These are phyloP conservation scores for Porphyridium purpureum DNA, from an alignment of 23 red algal genomes.

Conservation along the genomic window DNA sequence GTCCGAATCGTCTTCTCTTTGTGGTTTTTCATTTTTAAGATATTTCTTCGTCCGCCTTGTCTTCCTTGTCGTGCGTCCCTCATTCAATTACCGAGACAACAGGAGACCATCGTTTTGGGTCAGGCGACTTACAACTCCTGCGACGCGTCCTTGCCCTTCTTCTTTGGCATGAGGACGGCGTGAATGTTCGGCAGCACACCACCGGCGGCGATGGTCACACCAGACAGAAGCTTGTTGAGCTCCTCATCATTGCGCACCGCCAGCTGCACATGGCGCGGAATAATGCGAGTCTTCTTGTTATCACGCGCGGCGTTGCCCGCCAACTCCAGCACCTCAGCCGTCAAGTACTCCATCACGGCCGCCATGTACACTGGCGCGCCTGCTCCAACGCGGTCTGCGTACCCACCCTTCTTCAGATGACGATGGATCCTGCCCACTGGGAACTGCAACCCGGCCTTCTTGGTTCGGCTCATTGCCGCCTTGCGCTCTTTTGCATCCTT, in stretches of 20 bases:
- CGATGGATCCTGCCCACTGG: constrained; percentile 95
- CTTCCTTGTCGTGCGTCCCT: too few relatives aligned
- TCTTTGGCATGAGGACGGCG: constrained; percentile 71
- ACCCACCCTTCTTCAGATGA: constrained; percentile 76
- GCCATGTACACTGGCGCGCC: constrained; percentile 98
- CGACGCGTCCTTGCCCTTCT: constrained; percentile 44
- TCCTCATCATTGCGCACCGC: constrained; percentile 98
- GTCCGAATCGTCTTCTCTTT: too few relatives aligned
- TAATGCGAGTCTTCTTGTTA: constrained; percentile 99
- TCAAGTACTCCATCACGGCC: constrained; percentile 98
- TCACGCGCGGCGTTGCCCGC: constrained; percentile 96
- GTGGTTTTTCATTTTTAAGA: too few relatives aligned
- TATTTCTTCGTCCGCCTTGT: too few relatives aligned
- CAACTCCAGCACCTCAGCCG: constrained; percentile 95
- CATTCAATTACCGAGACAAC: too few relatives aligned
- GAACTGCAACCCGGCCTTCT: constrained; percentile 98
- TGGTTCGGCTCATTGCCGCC: constrained; percentile 56
- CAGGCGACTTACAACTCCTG: constrained; percentile 66
- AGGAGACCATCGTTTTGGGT: too few relatives aligned
- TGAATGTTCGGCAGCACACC: constrained; percentile 97
- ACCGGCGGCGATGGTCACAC: constrained; percentile 93
- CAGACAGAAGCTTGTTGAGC: constrained; percentile 89
- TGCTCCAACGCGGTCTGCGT: constrained; percentile 94
- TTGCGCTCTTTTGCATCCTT: constrained; percentile 14
- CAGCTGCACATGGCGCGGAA: constrained; percentile 97